These are phyloP conservation scores for Nannochloropsis salina DNA, from an alignment of 108 stramenopile genomes.

Conservation along the genomic window DNA sequence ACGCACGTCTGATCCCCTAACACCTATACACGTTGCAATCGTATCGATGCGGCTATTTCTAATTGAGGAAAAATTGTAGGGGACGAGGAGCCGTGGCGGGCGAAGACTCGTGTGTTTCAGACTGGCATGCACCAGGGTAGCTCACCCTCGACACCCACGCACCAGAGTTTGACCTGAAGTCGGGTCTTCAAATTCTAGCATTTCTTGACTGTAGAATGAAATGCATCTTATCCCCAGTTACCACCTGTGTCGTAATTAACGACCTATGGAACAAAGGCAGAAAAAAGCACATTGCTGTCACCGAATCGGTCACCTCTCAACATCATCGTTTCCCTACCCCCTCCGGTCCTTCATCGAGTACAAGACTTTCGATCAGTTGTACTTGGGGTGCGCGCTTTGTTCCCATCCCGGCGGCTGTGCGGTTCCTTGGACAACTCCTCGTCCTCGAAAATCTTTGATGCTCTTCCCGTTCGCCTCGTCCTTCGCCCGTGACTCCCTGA, in stretches of 20 bases:
- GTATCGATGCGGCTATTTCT: conserved; percentile 16
- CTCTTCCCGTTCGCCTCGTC: conserved; percentile 31
- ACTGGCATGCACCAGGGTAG: no score
- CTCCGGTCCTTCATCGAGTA: neutral
- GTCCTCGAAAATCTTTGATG: neutral
- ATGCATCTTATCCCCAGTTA: no score
- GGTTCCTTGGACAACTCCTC: neutral
- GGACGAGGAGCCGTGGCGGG: neutral
- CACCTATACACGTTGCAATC: neutral
- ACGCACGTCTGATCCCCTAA: no score
- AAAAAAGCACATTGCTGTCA: neutral
- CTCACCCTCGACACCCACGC: no score
- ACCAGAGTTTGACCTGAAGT: no score
- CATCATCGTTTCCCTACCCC: neutral
- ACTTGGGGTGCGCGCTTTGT: neutral
- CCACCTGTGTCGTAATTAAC: no score
- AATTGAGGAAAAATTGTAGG: neutral
- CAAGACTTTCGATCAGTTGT: neutral
- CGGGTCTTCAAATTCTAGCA: no score
- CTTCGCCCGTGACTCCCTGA: conserved; percentile 44
- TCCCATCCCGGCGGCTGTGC: neutral
- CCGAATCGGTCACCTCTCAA: neutral
- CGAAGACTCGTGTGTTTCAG: neutral
- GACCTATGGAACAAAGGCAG: neutral
- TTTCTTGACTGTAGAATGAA: no score